Base-by-base conservation (phyloP, 495 filamentous ascomycete genomes). In the Penicillium herquei region DNA sequence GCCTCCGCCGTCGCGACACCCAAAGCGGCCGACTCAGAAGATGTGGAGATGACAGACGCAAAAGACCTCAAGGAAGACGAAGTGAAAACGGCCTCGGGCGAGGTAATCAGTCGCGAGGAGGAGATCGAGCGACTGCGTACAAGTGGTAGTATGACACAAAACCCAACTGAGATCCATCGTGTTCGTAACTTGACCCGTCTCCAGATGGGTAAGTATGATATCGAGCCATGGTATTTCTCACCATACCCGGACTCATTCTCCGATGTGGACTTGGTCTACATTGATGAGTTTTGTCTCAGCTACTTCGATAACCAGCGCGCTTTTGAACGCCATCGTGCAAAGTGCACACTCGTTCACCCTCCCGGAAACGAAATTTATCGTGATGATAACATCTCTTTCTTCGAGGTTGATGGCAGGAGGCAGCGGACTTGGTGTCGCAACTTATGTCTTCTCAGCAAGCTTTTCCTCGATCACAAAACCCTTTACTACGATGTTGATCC, bases 401-500 rank as follows among this genome's bases (percentile, higher is more conserved):
- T 96, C 63, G 94, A 98, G 71, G 95, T 98, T 56, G 94, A 98
- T 65, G 94, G 94, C 5, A 84, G 92, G 13, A 81, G 94, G n/a
- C 94, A 98, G 64, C 82, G 93, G 10, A 95, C 90, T 3, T 98
- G 92, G 92, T 98, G 95, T 59, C 90, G 94, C 6, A 98, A 98
- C 61, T 80, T 98, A 18, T 98, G 94, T 70, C 79, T 98, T 0
- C 79, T 98, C 6, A 91, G 84, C 54, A 98, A 98, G 67, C 87
- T 97, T 67, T 98, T 98, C 74, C 84, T 98, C 26, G 94, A 98
- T 63, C 94, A 98, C 77, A 98, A 98, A 71, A 98, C 94, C 7
- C 87, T 98, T n/a, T 98, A 96, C 80, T 98, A 98, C 75, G 94
- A 98, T 63, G 94, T 98, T 50, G 94, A 98, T 65, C 94, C 94